Conservation (phyloP, 371 early-diverging fungal genomes). For the Syncephalastrum sp. region DNA sequence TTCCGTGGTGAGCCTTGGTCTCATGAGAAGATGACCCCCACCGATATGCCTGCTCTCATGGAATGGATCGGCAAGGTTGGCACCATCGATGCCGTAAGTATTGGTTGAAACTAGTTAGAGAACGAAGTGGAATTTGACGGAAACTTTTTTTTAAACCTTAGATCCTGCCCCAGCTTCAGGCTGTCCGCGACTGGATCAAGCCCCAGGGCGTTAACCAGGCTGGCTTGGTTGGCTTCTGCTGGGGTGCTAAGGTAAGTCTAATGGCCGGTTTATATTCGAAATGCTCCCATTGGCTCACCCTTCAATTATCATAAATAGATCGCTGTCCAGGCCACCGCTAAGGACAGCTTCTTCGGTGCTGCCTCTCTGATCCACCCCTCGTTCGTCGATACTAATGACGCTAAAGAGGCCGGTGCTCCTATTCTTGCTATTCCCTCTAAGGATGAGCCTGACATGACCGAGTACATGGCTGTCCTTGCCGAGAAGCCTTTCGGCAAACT, state of each 20-base stretch:
- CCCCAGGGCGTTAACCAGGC: conserved; percentile 39
- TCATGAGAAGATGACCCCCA: conserved; percentile 10
- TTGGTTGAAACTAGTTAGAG: not conserved
- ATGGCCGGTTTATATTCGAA: not conserved
- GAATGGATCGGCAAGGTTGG: conserved; percentile 41
- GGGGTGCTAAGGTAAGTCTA: conserved; percentile 53
- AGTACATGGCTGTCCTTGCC: conserved; percentile 43
- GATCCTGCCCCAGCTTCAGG: conserved; percentile 33
- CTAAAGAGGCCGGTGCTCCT: conserved; percentile 54
- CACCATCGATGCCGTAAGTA: conserved; percentile 26
- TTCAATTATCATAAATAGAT: conserved; percentile 17
- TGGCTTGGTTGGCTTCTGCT: conserved; percentile 67
- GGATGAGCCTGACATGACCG: conserved; percentile 63
- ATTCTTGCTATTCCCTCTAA: conserved; percentile 60
- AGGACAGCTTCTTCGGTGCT: conserved; percentile 38
- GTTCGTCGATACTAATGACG: conserved; percentile 48
- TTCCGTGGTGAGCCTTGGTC: conserved; percentile 51
- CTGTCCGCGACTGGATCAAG: conserved; percentile 40
- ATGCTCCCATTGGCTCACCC: not conserved
- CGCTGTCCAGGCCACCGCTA: conserved; percentile 30
- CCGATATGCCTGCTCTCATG: conserved; percentile 22
- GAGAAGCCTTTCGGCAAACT: conserved; percentile 59
- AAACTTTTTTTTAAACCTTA: conserved; percentile 1
- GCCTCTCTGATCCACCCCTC: conserved; percentile 67
- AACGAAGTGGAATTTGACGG: not conserved